phyloP scores from a whole-genome alignment of 176 grass and related monocot genomes.

The Phyllostachys edulis region DNA sequence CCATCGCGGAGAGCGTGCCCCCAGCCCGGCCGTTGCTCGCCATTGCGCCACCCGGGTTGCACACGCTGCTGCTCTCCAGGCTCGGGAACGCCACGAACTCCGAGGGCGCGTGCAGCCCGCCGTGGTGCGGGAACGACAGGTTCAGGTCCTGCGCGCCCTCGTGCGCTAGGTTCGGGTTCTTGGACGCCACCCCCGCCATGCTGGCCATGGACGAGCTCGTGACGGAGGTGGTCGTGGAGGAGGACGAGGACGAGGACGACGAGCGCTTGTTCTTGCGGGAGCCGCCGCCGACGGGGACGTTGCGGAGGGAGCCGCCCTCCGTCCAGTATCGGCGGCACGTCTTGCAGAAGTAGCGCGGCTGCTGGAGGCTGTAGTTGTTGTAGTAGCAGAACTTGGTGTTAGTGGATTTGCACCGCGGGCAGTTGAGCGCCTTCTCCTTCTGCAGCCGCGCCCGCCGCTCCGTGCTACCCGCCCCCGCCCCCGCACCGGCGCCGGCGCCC shows the following conservation, averaged over 20 bases:
- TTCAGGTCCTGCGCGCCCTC: slow-evolving; percentile 76
- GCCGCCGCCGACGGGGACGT: slow-evolving; percentile 91
- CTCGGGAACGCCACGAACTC: slow-evolving; percentile 69
- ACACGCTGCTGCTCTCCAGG: slow-evolving; percentile 66
- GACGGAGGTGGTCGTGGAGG: slow-evolving; percentile 23
- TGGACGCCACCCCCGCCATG: slow-evolving; percentile 4
- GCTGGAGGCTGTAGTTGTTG: slow-evolving; percentile 98
- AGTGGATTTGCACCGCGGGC: slow-evolving; percentile 91
- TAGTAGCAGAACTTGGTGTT: slow-evolving; percentile 99
- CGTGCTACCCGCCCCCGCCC: slow-evolving; percentile 32
- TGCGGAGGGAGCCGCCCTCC: slow-evolving; percentile 84
- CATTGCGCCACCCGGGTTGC: slow-evolving; percentile 27
- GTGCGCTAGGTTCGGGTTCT: slow-evolving; percentile 62
- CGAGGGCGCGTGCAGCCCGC: slow-evolving; percentile 15
- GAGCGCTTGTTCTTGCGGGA: slow-evolving; percentile 94
- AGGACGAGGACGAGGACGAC: slow-evolving; percentile 36
- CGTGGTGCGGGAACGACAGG: slow-evolving; percentile 69
- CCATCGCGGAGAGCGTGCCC: slow-evolving; percentile 77
- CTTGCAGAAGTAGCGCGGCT: slow-evolving; percentile 99
- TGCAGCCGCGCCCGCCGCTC: slow-evolving; percentile 66
- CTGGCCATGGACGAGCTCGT: slow-evolving; percentile 37
- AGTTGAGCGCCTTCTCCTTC: slow-evolving; percentile 93
- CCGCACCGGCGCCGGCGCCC: neutral
- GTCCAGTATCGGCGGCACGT: slow-evolving; percentile 97
- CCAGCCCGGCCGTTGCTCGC: slow-evolving; percentile 14